Conservation (phyloP, 176 grass and related monocot genomes). For the Melocanna baccifera region DNA sequence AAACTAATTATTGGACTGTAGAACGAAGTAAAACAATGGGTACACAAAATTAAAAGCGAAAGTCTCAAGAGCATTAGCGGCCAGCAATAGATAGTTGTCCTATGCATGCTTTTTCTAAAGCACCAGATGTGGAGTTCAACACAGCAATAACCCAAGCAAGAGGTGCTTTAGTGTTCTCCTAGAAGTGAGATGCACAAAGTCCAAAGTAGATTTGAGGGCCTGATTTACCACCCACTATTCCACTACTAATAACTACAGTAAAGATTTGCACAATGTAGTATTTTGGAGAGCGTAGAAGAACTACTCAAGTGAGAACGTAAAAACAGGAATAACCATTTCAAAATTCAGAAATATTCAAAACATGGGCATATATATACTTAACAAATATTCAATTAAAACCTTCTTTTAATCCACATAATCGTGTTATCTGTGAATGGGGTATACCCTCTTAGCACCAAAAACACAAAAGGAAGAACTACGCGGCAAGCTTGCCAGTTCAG, state of each 20-base stretch:
- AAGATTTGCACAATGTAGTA: neutral
- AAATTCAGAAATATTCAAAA: neutral
- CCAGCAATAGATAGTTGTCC: neutral
- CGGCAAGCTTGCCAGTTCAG: constrained; percentile 68
- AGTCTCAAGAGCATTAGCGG: neutral
- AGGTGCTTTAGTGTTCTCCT: neutral
- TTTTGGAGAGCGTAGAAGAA: neutral
- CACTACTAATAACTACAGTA: neutral
- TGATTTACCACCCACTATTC: neutral
- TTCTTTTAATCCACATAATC: neutral
- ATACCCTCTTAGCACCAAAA: neutral
- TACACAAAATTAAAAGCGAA: neutral
- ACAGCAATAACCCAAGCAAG: neutral
- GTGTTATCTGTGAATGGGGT: neutral
- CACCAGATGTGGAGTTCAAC: neutral
- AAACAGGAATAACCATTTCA: neutral
- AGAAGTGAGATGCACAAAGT: neutral
- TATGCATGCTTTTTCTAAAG: neutral
- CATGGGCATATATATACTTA: neutral
- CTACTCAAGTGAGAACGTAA: neutral
- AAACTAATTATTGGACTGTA: neutral
- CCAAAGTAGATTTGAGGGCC: neutral
- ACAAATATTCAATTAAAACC: neutral
- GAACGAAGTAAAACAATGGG: neutral
- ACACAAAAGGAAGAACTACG: constrained; percentile 14